A percentile compares a stretch with the other conserved stretches of the same genome.
Evolutionary conservation across 108 stramenopile genomes (phyloP).

Genomic region (Cyclotella sp.): DNA sequence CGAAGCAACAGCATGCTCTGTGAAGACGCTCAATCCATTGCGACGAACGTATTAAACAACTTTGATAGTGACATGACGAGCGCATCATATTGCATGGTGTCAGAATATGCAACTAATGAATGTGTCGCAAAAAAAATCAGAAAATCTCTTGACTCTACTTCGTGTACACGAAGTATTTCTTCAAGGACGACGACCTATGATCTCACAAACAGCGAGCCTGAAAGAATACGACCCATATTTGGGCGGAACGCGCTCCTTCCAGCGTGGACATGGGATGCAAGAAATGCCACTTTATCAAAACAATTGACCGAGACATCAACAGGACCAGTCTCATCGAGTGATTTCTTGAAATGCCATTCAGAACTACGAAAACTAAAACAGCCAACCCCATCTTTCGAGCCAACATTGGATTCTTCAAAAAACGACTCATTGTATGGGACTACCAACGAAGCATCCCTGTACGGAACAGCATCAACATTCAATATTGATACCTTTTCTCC

Average conservation of each 20-base stretch:
- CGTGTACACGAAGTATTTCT: background rate
- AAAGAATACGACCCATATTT: background rate
- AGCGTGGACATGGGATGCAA: background rate
- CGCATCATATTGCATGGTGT: background rate
- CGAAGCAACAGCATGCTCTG: no score
- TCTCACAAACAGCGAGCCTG: background rate
- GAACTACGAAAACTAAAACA: background rate
- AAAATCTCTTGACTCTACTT: background rate
- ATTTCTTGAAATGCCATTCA: background rate
- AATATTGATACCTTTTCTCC: background rate
- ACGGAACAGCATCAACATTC: background rate
- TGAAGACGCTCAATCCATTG: constrained; percentile 1
- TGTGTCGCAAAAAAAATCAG: background rate
- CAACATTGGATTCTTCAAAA: background rate
- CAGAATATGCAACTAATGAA: background rate
- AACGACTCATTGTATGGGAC: background rate
- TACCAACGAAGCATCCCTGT: no score
- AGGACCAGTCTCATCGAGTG: background rate
- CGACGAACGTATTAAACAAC: background rate
- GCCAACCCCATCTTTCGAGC: background rate
- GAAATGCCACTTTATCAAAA: background rate
- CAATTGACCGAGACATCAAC: background rate
- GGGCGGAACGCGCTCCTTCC: background rate
- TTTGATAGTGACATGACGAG: background rate
- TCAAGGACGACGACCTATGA: background rate